Conservation (phyloP, 2,329 filamentous ascomycete genomes). For the Dactylonectria estremocensis region DNA sequence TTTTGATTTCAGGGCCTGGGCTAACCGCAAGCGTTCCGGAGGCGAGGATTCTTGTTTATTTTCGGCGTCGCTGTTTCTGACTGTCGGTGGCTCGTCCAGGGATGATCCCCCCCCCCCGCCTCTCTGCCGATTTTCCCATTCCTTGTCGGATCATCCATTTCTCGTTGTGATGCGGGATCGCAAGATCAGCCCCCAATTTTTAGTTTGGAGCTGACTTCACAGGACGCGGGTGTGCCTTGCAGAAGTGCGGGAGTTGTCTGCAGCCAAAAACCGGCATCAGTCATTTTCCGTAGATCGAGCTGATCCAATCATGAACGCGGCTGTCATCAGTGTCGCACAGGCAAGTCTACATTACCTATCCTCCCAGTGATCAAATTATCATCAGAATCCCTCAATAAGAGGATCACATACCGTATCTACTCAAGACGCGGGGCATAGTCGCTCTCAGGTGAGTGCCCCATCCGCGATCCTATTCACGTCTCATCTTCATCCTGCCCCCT, state of each 20-base stretch:
- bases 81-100: background rate
- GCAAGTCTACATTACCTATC: too few relatives aligned
- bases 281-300: too few relatives aligned
- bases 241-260: conserved; percentile 13
- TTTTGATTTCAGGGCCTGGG: background rate
- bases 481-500: conserved; percentile 15
- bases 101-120: background rate
- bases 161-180: background rate
- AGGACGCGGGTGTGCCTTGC: conserved; percentile 15
- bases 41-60: background rate
- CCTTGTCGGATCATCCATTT: conserved; percentile 4
- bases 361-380: too few relatives aligned
- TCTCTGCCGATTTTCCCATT: background rate
- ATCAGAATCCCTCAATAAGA: background rate
- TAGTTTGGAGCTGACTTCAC: background rate
- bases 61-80: background rate
- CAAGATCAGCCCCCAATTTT: background rate
- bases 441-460: background rate
- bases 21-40: background rate
- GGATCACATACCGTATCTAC: background rate
- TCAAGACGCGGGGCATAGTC: background rate
- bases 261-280: background rate
- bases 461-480: conserved; percentile 13
- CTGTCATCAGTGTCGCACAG: too few relatives aligned
- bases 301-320: too few relatives aligned